Conservation (phyloP, 176 grass and related monocot genomes). For the Triticum monococcum region DNA sequence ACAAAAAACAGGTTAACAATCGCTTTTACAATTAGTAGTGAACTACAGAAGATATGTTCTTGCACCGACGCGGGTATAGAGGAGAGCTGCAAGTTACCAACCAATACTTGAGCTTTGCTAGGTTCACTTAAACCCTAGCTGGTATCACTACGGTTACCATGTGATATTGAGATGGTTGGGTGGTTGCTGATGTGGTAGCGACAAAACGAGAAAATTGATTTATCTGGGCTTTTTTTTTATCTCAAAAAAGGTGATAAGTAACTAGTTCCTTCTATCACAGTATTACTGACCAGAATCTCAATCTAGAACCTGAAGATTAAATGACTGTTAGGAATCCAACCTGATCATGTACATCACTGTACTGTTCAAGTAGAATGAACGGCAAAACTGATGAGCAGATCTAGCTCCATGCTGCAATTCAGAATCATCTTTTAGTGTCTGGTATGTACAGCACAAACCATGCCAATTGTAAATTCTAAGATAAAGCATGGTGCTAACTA, state of each 20-base stretch:
- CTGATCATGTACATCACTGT: conserved; percentile 95
- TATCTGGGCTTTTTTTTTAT: background rate
- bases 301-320: conserved; percentile 17
- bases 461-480: background rate
- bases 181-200: background rate
- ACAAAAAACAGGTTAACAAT: conserved; percentile 1
- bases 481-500: background rate
- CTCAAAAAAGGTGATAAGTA: background rate
- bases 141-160: background rate
- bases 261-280: background rate
- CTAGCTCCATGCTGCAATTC: conserved; percentile 69
- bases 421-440: conserved; percentile 19
- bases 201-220: background rate
- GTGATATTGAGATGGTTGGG: background rate
- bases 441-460: conserved; percentile 17
- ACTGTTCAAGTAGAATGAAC: conserved; percentile 85
- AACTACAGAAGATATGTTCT: background rate
- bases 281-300: background rate
- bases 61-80: background rate
- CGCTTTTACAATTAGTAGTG: background rate
- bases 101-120: conserved; percentile 13
- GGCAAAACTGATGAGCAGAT: conserved; percentile 89
- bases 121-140: background rate
- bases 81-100: conserved; percentile 1
- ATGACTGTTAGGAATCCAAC: conserved; percentile 39